Base-by-base conservation (phyloP, 768 basidiomycete species). In the Punctularia strigosozonata region DNA sequence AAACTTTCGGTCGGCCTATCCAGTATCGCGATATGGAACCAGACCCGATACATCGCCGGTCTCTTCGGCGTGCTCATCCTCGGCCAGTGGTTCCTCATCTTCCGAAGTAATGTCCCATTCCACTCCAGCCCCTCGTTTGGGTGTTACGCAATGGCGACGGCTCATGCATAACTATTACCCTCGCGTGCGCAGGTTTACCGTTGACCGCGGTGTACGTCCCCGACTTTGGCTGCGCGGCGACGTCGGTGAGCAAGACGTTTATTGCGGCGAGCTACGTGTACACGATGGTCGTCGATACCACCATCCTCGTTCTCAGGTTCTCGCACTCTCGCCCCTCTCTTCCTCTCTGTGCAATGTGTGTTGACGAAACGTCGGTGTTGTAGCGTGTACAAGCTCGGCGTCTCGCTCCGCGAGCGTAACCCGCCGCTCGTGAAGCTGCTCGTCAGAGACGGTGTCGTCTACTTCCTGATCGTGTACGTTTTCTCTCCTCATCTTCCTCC, bases 381-480 rank as follows among this genome's bases (percentile, higher is more conserved):
- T n/a, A n/a, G n/a, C n/a, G 70, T 66, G 10, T 74, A 70, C 56
- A 82, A 78, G 50, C 66, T 84, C 18, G 56, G 54, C 13, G 55
- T 54, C n/a, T 42, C 49, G 1, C 47, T 55, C 43, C 59, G 21
- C 25, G 54, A 48, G 28, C 15, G 57, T 25, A 72, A 65, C 46
- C 65, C 64, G n/a, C n/a, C n/a, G 36, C 68, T 84, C 12, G 64
- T 73, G 18, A 65, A 66, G 23, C 63, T 84, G 61, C 74, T 86
- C 22, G 84, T 83, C 53, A 58, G 67, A 12, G 80, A 85, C 41
- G 81, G 82, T 15, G 56, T 87, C 7, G 72, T 81, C 39, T 86
- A 70, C 58, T 86, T 86, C 60, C 56, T 86, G 44, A 69, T 86
- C 36, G 83, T n/a, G n/a, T n/a, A n/a, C n/a, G n/a, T n/a, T n/a